Percentiles rank a stretch among this genome's conserved stretches.
These are phyloP conservation scores for Aspergillus ibericus DNA, from an alignment of 2,329 filamentous ascomycete genomes.

Conservation along the genomic window DNA sequence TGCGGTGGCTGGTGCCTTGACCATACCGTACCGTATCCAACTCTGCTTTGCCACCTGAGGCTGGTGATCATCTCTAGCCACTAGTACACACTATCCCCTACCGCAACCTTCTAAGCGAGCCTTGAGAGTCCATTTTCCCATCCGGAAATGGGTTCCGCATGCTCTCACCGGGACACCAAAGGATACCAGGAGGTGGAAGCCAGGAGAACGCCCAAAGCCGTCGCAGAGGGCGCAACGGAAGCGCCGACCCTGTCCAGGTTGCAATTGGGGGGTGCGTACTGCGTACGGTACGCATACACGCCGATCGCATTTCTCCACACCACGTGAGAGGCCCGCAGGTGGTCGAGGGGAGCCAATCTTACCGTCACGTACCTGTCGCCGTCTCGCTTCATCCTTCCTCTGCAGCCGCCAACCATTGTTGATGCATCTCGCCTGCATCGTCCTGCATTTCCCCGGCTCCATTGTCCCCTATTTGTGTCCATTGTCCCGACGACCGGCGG, in stretches of 20 bases:
- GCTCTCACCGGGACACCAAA: background rate
- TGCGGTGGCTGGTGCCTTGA: background rate
- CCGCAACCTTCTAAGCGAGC: background rate
- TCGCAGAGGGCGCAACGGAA: background rate
- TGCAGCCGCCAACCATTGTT: conserved; percentile 1
- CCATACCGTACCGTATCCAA: background rate
- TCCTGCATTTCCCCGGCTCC: background rate
- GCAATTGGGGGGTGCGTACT: background rate
- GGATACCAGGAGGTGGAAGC: too few relatives aligned
- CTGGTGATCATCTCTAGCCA: background rate
- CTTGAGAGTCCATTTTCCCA: background rate
- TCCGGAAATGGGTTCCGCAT: background rate
- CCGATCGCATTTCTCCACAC: conserved; percentile 4
- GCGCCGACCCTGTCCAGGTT: background rate
- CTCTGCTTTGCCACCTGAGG: background rate
- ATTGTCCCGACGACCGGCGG: background rate
- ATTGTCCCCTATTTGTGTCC: background rate
- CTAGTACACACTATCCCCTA: background rate
- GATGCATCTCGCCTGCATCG: conserved; percentile 4
- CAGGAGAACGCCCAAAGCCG: background rate
- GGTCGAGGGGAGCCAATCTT: background rate
- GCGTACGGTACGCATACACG: conserved; percentile 1
- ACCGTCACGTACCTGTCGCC: background rate
- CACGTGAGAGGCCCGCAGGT: conserved; percentile 7
- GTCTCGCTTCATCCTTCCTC: background rate